Percentiles rank a stretch among this genome's conserved stretches.
These are phyloP conservation scores for Podospora comata DNA, from an alignment of 495 filamentous ascomycete species.

Conservation along the genomic window DNA sequence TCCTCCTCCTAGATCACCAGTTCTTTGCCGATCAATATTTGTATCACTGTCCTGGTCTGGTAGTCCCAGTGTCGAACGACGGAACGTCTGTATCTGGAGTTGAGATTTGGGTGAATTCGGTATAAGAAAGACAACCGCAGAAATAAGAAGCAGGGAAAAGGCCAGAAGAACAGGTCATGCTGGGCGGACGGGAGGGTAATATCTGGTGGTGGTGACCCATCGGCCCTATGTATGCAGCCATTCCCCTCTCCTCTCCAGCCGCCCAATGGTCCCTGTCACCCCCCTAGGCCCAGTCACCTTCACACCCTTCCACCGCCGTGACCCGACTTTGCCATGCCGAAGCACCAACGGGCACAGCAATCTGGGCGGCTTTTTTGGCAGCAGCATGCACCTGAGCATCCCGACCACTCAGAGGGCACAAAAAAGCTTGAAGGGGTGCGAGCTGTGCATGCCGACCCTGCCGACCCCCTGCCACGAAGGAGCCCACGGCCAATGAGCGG, in stretches of 20 bases:
- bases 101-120: background rate
- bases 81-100: background rate
- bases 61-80: background rate
- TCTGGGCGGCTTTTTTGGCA: conserved; percentile 30
- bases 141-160: conserved; percentile 10
- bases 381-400: conserved; percentile 18
- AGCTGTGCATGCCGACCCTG: conserved; percentile 32
- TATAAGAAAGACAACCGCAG: background rate
- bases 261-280: conserved; percentile 25
- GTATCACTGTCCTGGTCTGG: conserved; percentile 4
- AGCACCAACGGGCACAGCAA: conserved; percentile 21
- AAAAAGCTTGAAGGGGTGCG: conserved; percentile 21
- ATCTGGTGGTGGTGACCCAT: conserved; percentile 22
- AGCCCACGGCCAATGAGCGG: conserved; percentile 26
- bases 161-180: conserved; percentile 10
- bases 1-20: conserved; percentile 19
- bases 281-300: conserved; percentile 25
- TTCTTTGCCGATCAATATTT: conserved; percentile 21
- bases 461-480: conserved; percentile 29
- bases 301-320: conserved; percentile 14
- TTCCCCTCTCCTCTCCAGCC: conserved; percentile 31
- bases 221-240: conserved; percentile 21
- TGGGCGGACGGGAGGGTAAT: conserved; percentile 29
- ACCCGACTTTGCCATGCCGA: conserved; percentile 14
- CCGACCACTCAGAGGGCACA: conserved; percentile 27